A percentile compares a stretch with the other conserved stretches of the same genome.
Conservation (phyloP, 2,329 filamentous ascomycete species). For the Microdochium trichocladiopsis region DNA sequence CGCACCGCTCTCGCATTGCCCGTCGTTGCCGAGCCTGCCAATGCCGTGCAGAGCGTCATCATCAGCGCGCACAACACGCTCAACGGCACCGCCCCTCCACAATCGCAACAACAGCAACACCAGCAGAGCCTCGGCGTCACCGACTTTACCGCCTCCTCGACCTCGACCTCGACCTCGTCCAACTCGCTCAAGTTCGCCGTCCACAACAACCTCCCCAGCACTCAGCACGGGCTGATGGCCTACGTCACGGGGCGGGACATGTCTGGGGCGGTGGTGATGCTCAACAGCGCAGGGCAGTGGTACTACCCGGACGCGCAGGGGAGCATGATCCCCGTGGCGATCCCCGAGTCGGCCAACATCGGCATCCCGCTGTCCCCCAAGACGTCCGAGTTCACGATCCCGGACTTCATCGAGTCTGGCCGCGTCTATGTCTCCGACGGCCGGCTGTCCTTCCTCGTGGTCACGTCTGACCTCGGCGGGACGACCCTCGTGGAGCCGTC, state of each 20-base stretch:
- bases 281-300: slow-evolving; percentile 28
- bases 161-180: not conserved
- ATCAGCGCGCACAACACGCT: slow-evolving; percentile 7
- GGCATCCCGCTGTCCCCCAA: slow-evolving; percentile 26
- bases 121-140: not conserved
- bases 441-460: slow-evolving; percentile 29
- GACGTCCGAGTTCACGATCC: slow-evolving; percentile 28
- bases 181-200: slow-evolving; percentile 12
- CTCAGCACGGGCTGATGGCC: slow-evolving; percentile 21
- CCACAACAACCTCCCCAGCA: slow-evolving; percentile 29
- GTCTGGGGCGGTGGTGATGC: slow-evolving; percentile 26
- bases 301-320: slow-evolving; percentile 28
- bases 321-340: slow-evolving; percentile 18
- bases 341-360: slow-evolving; percentile 20
- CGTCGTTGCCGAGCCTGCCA: slow-evolving; percentile 6
- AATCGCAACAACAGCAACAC: not conserved
- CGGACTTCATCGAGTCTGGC: slow-evolving; percentile 29
- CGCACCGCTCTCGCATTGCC: slow-evolving; percentile 10
- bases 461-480: slow-evolving; percentile 17
- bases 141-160: not conserved
- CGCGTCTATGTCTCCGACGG: slow-evolving; percentile 35
- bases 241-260: slow-evolving; percentile 32
- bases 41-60: not conserved
- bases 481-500: slow-evolving; percentile 39
- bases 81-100: slow-evolving; percentile 8